Conservation (phyloP, 495 filamentous ascomycete species). For the Aspergillus homomorphus region DNA sequence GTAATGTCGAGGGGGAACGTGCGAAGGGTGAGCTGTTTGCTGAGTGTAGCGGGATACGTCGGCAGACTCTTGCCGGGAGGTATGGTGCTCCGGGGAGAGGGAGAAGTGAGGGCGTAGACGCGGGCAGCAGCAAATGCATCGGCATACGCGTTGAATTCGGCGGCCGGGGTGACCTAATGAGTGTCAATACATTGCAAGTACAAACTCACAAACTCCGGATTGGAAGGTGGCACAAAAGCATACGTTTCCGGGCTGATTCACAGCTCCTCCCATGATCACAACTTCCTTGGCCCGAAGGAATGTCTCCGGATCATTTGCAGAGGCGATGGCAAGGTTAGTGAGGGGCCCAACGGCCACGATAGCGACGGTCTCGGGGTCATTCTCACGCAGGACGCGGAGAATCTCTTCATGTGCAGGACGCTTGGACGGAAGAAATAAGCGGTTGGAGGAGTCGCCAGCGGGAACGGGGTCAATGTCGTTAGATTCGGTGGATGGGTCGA, state of each 20-base stretch:
- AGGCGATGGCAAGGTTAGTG: constrained; percentile 86
- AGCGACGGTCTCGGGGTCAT: constrained; percentile 78
- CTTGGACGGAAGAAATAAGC: constrained; percentile 69
- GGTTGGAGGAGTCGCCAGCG: constrained; percentile 31
- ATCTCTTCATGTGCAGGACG: constrained; percentile 77
- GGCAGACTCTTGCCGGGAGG: constrained; percentile 56
- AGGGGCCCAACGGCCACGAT: constrained; percentile 87
- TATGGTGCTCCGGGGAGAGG: constrained; percentile 64
- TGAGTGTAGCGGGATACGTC: constrained; percentile 65
- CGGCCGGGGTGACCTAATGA: constrained; percentile 61
- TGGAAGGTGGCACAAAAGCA: constrained; percentile 15
- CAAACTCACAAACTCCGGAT: background rate
- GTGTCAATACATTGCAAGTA: constrained; percentile 4
- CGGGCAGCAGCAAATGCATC: constrained; percentile 82
- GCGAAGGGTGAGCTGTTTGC: constrained; percentile 64
- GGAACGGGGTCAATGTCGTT: constrained; percentile 36
- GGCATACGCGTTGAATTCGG: constrained; percentile 83
- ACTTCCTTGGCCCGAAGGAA: constrained; percentile 89
- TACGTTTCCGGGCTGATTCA: constrained; percentile 75
- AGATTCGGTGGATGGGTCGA: constrained; percentile 50
- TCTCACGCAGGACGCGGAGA: constrained; percentile 70
- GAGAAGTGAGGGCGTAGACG: constrained; percentile 86
- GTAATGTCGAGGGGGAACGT: constrained; percentile 92
- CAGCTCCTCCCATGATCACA: constrained; percentile 94
- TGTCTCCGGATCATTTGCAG: constrained; percentile 76